Evolutionary conservation across 2,329 filamentous ascomycete species (phyloP).

Genomic region (Myriosclerotinia scirpicola): DNA sequence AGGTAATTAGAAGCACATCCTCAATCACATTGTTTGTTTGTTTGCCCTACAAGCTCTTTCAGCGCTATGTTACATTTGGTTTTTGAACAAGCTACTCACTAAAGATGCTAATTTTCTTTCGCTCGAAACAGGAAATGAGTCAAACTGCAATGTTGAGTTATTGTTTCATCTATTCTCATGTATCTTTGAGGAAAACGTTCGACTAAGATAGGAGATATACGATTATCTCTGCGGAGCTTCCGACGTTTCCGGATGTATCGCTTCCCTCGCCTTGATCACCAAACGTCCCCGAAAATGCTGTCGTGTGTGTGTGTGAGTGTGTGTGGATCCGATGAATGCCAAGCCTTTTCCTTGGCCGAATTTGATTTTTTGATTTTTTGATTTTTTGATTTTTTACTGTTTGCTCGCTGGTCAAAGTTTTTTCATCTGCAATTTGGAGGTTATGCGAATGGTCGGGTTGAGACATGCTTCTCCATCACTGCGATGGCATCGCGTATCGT

Average conservation of each 20-base stretch:
- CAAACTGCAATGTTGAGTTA: neutral
- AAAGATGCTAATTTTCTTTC: constrained; percentile 11
- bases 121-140: neutral
- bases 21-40: constrained; percentile 15
- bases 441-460: neutral
- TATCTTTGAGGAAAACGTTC: neutral
- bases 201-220: neutral
- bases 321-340: constrained; percentile 7
- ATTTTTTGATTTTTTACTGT: neutral
- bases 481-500: neutral
- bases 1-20: neutral
- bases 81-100: neutral
- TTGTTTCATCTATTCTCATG: neutral
- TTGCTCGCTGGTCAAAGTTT: neutral
- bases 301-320: neutral
- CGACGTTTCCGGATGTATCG: neutral
- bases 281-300: neutral
- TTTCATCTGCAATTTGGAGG: neutral
- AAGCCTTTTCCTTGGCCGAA: no score
- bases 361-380: no score
- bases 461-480: neutral
- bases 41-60: constrained; percentile 3
- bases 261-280: neutral
- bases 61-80: constrained; percentile 3
- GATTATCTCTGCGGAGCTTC: neutral